Conservation (phyloP, 768 basidiomycete genomes). For the Phanerodontia chrysosporium region DNA sequence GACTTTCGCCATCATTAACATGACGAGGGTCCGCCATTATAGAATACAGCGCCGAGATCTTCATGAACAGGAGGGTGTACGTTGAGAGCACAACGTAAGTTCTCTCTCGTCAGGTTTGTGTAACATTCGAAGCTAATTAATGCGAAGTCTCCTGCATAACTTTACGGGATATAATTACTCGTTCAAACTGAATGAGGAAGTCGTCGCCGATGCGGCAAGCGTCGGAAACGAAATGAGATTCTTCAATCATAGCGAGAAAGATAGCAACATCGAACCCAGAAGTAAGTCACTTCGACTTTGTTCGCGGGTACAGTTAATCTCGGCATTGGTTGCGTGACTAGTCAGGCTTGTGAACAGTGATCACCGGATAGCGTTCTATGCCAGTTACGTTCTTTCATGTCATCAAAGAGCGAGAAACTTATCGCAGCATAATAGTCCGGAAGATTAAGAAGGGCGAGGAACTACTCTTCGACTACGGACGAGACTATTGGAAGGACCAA, state of each 20-base stretch:
- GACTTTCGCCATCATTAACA: neutral
- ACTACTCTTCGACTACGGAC: neutral
- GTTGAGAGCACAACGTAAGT: neutral
- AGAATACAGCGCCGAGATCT: neutral
- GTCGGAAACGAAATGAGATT: neutral
- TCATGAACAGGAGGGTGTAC: neutral
- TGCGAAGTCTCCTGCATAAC: neutral
- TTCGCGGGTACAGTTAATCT: too few species aligned
- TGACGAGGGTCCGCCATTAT: neutral
- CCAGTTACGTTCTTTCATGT: neutral
- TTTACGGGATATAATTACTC: neutral
- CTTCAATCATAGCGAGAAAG: neutral
- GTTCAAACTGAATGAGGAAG: neutral
- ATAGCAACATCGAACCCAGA: neutral
- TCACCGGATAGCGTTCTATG: neutral
- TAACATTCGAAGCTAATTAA: too few species aligned
- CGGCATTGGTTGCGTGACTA: too few species aligned
- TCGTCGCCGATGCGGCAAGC: neutral
- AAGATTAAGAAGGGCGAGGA: neutral
- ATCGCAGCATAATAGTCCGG: neutral
- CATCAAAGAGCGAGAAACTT: too few species aligned
- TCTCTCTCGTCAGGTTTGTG: neutral
- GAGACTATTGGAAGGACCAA: neutral
- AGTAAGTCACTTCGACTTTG: neutral
- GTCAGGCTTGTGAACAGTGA: slow-evolving; percentile 1